A percentile compares a stretch with the other conserved stretches of the same genome.
Conservation (phyloP, 2,329 filamentous ascomycete genomes). For the Exophiala xenobiotica region DNA sequence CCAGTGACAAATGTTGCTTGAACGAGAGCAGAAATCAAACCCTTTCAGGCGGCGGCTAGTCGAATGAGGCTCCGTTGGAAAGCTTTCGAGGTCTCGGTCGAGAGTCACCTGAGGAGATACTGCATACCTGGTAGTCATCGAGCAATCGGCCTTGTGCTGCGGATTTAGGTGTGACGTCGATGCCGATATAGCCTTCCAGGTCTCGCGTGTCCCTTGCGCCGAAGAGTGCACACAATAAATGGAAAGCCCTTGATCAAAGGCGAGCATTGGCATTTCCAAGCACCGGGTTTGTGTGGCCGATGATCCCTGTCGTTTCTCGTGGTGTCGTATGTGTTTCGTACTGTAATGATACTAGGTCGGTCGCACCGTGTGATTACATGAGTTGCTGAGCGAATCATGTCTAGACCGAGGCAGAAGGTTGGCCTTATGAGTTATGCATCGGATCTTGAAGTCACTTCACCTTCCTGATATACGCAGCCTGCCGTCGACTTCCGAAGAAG, state of each 20-base stretch:
- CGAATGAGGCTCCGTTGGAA: not conserved
- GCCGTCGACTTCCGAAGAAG: not conserved
- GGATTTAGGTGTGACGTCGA: not conserved
- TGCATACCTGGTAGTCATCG: too few relatives aligned
- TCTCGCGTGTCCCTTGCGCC: not conserved
- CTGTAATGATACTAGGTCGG: constrained; percentile 1
- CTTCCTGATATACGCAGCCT: not conserved
- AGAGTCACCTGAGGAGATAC: too few relatives aligned
- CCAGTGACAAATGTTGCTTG: constrained; percentile 20
- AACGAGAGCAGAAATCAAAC: constrained; percentile 3
- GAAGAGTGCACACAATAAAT: too few relatives aligned
- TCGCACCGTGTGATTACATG: constrained; percentile 2
- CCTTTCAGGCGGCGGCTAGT: not conserved
- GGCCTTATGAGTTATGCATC: not conserved
- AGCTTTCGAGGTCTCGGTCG: too few relatives aligned
- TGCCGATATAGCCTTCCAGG: not conserved
- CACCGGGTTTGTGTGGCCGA: not conserved
- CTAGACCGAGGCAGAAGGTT: not conserved
- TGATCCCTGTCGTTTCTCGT: constrained; percentile 6
- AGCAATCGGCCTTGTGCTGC: not conserved
- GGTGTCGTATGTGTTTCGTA: constrained; percentile 4
- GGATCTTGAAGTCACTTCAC: too few relatives aligned
- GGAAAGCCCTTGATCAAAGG: not conserved
- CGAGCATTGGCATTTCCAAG: not conserved
- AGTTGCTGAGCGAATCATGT: not conserved